Evolutionary conservation across 1,139 yeast genomes (phyloP), one percentile per base, ranked within the genome.

Genomic region (Debaryomyces fabryi): DNA sequence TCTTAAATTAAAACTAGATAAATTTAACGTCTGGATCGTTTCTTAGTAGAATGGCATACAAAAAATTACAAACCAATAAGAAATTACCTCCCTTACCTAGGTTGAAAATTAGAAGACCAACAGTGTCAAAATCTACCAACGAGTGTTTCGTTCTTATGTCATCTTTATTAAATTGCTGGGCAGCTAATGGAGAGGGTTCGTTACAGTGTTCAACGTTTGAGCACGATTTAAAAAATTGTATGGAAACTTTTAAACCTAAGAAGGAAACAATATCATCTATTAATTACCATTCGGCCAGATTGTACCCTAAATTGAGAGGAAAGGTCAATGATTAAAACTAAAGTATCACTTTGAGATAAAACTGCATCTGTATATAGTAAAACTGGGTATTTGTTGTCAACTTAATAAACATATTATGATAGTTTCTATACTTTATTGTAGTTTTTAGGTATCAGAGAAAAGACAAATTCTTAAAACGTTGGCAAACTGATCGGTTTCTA

Each of bases 111-210:
- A 85, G 87, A 65, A 83, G 82, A 55, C 84, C 88, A 27, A 75
- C 78, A 32, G 70, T 75, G 52, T 78, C 75, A 54, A 83, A 80
- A 64, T 75, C 74, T 68, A 83, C 70, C 67, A 84, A 88, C 56
- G 85, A 88, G 52, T 91, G 97, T 65, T 69, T 84, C 53, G 90
- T 88, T 48, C 74, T 87, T 55, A 88, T 92, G 93, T 85, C 95
- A 6, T 86, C 89, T 42, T 76, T 92, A 67, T 76, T 92, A 59
- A 89, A 88, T 74, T 92, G 98, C 69, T 92, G 98, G 98, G 96
- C 97, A 4, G 88, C 96, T 29, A 88, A 90, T 70, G 93, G 96
- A 45, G 96, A 90, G 67, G 93, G 93, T 50, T 76, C 86, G 20
- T 71, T 77, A 10, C 78, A 72, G 42, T 92, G 98, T 69, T 72